Evolutionary conservation across 1,284 basidiomycete genomes (phyloP), one percentile per base, ranked within the genome.

Genomic region (Abortiporus biennis): DNA sequence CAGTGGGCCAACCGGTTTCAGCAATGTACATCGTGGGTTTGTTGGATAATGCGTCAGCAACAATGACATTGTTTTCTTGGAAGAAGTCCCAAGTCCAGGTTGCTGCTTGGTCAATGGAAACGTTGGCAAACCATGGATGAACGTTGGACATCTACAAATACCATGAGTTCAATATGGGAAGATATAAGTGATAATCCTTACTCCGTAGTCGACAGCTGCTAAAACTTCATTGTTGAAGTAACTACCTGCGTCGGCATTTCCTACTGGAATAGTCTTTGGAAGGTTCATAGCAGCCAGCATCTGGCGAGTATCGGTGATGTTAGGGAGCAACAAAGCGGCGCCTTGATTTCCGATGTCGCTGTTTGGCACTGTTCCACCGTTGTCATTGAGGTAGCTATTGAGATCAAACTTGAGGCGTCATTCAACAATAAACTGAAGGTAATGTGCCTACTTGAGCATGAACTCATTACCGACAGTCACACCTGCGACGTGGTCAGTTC

Each of bases 1-100:
- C 84, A 24, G 87, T 81, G 11, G 93, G 93, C 93, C 93, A 96
- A 29, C 93, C 93, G 17, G 92, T 92, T 68, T 95, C 92, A 8
- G 91, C 91, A 50, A 94, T 91, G 65, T 80, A 92, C 71, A 85
- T 82, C 43, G 68, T 63, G 3, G 91, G 90, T 45, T 80, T 73
- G 64, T 90, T 90, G 12, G 74, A 42, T n/a, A 67, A 51, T n/a
- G 58, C 48, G 15, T 50, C 29, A 2, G 77, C 75, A 20, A 67
- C 66, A 32, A 56, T 64, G 6, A 88, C 74, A 57, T 88, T 78
- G 30, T 67, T 76, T 29, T 67, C 55, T 39, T 73, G 53, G 62
- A 78, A 81, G 64, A 78, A 86, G 13, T 71, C 55, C 46, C 60
- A 66, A 0, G 80, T 80, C 83, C 82, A 87, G 0, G 51, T 69